Base-by-base conservation (phyloP, 768 basidiomycete species). In the Multifurca ochricompacta region DNA sequence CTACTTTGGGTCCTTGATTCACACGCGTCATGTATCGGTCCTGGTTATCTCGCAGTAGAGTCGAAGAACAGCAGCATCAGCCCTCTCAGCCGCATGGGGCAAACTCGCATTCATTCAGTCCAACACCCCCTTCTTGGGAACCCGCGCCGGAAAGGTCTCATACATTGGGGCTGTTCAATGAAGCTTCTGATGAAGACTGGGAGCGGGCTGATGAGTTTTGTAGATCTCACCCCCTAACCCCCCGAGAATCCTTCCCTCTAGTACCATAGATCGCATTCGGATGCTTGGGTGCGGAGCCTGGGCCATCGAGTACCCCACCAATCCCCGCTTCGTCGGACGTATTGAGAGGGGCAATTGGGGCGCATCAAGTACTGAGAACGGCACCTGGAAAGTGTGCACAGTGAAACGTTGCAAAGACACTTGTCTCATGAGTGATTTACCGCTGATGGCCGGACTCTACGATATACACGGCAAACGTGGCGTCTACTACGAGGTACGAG, bases 401-500 rank as follows among this genome's bases (percentile, higher is more conserved):
- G 57, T 54, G 0, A 25, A 54, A 2, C 56, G 56, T 3, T 84
- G 81, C 66, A 67, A 70, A 51, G 78, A 79, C 54, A 68, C 72
- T 2, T 81, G 77, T 64, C 62, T 86, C 30, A 58, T 82, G 64
- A 83, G 83, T 67, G 70, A 78, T 62, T 64, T 83, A 6, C 85
- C 83, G 0, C 70, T 85, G 42, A 62, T 80, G 34, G 77, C 77
- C 6, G 84, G 82, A 16, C 67, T 81, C 35, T 86, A 84, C 56
- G 75, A 79, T 51, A 73, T 74, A 11, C 73, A 72, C 28, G 77
- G 72, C 1, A 78, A 81, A 53, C 55, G 59, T 0, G 85, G 84
- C 19, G 74, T 81, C 0, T 86, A 87, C 65, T 87, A 77, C 60
- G 85, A 87, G 62, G 61, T 84, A 18, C 65, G 65, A n/a, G 74